phyloP scores from a whole-genome alignment of 139 green algal genomes.

The Nannochloris sp. region DNA sequence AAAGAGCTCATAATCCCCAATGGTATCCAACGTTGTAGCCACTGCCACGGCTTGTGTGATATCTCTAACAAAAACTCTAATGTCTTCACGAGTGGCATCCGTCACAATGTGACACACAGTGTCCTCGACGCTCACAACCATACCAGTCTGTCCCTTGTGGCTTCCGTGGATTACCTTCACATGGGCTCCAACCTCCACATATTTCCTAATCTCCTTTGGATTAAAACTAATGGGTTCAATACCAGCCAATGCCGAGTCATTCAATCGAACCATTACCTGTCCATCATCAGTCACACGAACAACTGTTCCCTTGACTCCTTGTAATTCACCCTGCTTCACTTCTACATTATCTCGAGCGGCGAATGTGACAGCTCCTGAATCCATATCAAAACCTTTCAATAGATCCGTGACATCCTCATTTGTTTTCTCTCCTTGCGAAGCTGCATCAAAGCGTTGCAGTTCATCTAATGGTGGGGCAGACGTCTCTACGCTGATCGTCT shows the following conservation, averaged over 20 bases:
- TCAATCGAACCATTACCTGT: slow-evolving; percentile 48
- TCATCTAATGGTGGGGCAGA: slow-evolving; percentile 78
- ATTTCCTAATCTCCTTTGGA: slow-evolving; percentile 58
- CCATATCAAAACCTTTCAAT: slow-evolving; percentile 11
- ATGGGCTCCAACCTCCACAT: slow-evolving; percentile 68
- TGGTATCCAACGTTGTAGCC: slow-evolving; percentile 35
- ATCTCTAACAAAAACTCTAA: slow-evolving; percentile 77
- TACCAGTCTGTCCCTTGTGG: slow-evolving; percentile 71
- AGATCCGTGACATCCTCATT: slow-evolving; percentile 16
- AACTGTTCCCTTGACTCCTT: slow-evolving; percentile 62
- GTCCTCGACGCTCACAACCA: slow-evolving; percentile 69
- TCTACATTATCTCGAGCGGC: slow-evolving; percentile 33
- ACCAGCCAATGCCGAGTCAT: slow-evolving; percentile 22
- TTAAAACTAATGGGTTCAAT: slow-evolving; percentile 45
- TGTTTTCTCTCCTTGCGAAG: background rate
- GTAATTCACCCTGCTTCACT: slow-evolving; percentile 57
- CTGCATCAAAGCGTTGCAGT: slow-evolving; percentile 74
- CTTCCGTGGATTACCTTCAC: slow-evolving; percentile 76
- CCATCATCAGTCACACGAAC: slow-evolving; percentile 48
- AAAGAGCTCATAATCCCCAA: slow-evolving; percentile 86
- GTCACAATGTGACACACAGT: slow-evolving; percentile 58
- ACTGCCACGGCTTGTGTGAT: slow-evolving; percentile 55
- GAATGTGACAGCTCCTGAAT: background rate
- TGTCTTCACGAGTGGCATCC: slow-evolving; percentile 64
- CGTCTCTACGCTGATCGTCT: slow-evolving; percentile 47